Evolutionary conservation across 192 early-diverging fungal genomes (phyloP).

Genomic region (Spinellus fusiger): DNA sequence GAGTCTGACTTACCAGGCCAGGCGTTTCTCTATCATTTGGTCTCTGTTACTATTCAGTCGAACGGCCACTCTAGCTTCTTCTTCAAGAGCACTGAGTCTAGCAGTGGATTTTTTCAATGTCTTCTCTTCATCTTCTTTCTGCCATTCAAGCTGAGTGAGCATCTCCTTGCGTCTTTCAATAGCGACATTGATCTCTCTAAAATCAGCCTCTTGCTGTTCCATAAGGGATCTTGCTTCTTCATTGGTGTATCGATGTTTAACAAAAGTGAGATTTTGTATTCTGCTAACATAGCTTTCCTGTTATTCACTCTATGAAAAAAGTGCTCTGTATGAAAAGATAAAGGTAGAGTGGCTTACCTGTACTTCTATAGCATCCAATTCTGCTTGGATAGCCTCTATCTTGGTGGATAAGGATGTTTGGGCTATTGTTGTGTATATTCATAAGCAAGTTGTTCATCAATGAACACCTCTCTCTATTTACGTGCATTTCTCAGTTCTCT

Average conservation of each 20-base stretch:
- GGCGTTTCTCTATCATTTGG: slow-evolving; percentile 1
- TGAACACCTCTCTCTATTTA: background rate
- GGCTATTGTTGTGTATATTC: background rate
- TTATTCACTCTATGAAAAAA: background rate
- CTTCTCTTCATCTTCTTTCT: slow-evolving; percentile 6
- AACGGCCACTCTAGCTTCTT: slow-evolving; percentile 6
- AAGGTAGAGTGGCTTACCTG: no score
- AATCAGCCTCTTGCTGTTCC: background rate
- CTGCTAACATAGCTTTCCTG: background rate
- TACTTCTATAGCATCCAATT: no score
- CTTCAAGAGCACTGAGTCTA: background rate
- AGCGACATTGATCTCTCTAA: slow-evolving; percentile 5
- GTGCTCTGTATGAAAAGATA: no score
- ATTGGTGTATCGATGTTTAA: background rate
- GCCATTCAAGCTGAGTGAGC: slow-evolving; percentile 7
- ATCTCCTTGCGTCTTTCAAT: slow-evolving; percentile 9
- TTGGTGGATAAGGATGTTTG: background rate
- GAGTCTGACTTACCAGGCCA: slow-evolving; percentile 11
- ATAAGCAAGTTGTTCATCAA: background rate
- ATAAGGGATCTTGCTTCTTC: background rate
- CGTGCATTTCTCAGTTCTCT: background rate
- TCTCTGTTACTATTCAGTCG: slow-evolving; percentile 1
- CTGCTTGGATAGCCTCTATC: no score
- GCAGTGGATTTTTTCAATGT: background rate
- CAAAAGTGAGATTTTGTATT: background rate